Evolutionary conservation across 805 yeast genomes (phyloP).

Genomic region (Metschnikowia lunata): DNA sequence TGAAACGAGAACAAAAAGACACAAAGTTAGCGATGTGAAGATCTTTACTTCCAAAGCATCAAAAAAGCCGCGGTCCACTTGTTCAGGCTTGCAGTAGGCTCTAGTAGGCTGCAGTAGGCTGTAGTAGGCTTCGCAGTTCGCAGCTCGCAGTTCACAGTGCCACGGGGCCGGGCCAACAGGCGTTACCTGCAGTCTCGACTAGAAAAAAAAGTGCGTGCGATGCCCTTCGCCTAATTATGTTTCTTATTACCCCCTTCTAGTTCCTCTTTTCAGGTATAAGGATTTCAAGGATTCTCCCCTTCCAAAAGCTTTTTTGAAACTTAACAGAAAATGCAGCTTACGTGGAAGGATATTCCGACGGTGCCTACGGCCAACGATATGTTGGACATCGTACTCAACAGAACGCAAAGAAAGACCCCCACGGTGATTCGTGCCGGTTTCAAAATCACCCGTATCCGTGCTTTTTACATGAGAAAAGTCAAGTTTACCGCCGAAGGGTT

Average conservation of each 20-base stretch:
- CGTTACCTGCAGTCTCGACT: not conserved
- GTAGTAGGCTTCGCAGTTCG: too few species aligned
- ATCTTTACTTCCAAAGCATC: too few species aligned
- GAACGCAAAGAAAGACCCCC: slow-evolving; percentile 98
- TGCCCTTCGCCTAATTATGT: not conserved
- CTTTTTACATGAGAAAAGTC: slow-evolving; percentile 97
- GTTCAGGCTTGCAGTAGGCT: too few species aligned
- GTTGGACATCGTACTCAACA: slow-evolving; percentile 92
- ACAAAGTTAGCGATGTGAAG: too few species aligned
- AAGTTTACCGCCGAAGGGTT: slow-evolving; percentile 96
- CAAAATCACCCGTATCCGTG: slow-evolving; percentile 91
- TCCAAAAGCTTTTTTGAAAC: not conserved
- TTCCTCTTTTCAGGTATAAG: too few species aligned
- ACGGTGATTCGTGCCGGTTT: slow-evolving; percentile 98
- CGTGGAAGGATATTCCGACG: slow-evolving; percentile 98
- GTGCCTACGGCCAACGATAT: slow-evolving; percentile 90
- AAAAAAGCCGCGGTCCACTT: too few species aligned
- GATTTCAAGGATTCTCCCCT: too few species aligned
- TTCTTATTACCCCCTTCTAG: too few species aligned
- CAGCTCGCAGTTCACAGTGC: too few species aligned
- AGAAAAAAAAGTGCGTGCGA: not conserved
- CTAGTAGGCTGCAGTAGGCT: too few species aligned
- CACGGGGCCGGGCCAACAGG: not conserved
- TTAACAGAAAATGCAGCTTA: slow-evolving; percentile 67
- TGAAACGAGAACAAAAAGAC: too few species aligned